A percentile compares a stretch with the other conserved stretches of the same genome.
Evolutionary conservation across 1,284 basidiomycete species (phyloP).

Genomic region (Cutaneotrichosporon cavernicola): DNA sequence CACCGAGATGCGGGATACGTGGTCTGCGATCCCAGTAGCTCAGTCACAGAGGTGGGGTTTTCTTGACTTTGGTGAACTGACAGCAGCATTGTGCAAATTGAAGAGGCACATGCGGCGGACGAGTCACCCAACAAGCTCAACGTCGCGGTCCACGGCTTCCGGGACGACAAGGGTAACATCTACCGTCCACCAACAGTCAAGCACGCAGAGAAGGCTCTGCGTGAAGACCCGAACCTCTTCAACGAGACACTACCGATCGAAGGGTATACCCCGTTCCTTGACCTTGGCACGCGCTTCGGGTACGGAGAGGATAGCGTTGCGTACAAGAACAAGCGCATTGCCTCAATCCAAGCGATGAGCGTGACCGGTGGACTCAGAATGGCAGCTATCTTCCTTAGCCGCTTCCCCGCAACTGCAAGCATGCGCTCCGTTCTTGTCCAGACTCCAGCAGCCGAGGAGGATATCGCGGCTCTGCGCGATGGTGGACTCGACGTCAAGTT

Average conservation of each 20-base stretch:
- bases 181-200: conserved; percentile 91
- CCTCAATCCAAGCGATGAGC: conserved; percentile 79
- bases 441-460: conserved; percentile 44
- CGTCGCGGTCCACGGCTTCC: conserved; percentile 84
- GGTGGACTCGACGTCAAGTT: conserved; percentile 46
- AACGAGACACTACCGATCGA: conserved; percentile 44
- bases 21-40: conserved; percentile 39
- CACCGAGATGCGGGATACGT: conserved; percentile 34
- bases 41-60: conserved; percentile 35
- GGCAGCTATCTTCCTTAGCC: conserved; percentile 80
- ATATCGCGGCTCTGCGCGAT: conserved; percentile 40
- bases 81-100: conserved; percentile 31
- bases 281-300: conserved; percentile 41
- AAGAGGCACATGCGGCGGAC: conserved; percentile 79
- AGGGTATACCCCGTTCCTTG: conserved; percentile 46
- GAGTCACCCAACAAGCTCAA: conserved; percentile 79
- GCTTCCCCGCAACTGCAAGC: conserved; percentile 56
- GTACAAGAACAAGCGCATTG: conserved; percentile 30
- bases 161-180: conserved; percentile 78
- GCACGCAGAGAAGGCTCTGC: conserved; percentile 61
- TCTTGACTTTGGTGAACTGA: not conserved
- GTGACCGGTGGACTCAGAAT: conserved; percentile 95
- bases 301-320: conserved; percentile 63
- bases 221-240: conserved; percentile 33
- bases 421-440: conserved; percentile 40